phyloP scores from a whole-genome alignment of 148 eudicot genomes.

The Cornus kousa region DNA sequence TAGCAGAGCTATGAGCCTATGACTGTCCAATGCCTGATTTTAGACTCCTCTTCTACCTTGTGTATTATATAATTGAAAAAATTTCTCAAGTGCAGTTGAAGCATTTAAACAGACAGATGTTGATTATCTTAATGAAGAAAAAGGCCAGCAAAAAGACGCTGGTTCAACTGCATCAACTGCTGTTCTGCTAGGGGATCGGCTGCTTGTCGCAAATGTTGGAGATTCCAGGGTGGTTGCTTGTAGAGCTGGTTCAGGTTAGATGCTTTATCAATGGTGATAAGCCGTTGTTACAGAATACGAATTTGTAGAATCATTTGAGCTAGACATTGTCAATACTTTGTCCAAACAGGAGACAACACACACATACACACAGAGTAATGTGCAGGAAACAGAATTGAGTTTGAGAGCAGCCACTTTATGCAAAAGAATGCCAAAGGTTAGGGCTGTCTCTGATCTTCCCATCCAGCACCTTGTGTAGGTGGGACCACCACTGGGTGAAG shows the following conservation, averaged over 20 bases:
- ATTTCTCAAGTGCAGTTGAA: slow-evolving; percentile 44
- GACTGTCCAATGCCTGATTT: neutral
- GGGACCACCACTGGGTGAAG: neutral
- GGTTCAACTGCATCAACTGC: slow-evolving; percentile 91
- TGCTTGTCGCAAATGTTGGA: slow-evolving; percentile 84
- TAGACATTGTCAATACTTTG: neutral
- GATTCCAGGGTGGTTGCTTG: slow-evolving; percentile 80
- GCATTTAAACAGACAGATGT: slow-evolving; percentile 67
- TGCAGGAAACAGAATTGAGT: too few species aligned
- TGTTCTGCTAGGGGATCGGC: slow-evolving; percentile 50
- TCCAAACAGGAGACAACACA: neutral
- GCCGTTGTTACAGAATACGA: neutral
- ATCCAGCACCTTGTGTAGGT: too few species aligned
- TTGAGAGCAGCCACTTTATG: neutral
- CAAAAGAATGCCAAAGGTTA: too few species aligned
- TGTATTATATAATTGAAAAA: slow-evolving; percentile 4
- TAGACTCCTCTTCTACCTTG: neutral
- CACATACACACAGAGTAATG: too few species aligned
- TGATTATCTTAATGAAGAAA: slow-evolving; percentile 57
- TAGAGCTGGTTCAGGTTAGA: slow-evolving; percentile 68
- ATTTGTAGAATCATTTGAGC: neutral
- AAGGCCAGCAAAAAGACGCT: slow-evolving; percentile 63
- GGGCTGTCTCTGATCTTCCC: too few species aligned
- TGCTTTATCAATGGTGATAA: neutral
- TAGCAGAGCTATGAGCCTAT: neutral